Percentiles rank a stretch among this genome's conserved stretches.
Evolutionary conservation across 2,329 filamentous ascomycete species (phyloP).

Genomic region (Nothomitra cinnamomea): DNA sequence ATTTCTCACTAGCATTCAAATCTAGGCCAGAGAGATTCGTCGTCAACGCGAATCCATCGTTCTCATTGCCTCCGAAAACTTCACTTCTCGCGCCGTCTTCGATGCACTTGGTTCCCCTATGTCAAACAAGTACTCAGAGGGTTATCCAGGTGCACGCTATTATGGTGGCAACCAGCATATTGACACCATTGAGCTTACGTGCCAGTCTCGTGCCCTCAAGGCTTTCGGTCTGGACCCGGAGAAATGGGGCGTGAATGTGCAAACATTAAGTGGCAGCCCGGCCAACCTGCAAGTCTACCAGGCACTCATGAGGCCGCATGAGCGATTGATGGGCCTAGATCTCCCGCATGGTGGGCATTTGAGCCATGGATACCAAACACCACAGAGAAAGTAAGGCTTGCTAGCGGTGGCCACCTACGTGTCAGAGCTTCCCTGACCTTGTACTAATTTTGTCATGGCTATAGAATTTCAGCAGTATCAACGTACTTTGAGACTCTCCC

Average conservation of each 20-base stretch:
- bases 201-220: slow-evolving; percentile 83
- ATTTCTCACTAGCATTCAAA: slow-evolving; percentile 17
- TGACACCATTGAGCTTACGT: slow-evolving; percentile 85
- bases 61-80: slow-evolving; percentile 97
- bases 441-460: background rate
- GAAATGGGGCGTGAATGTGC: slow-evolving; percentile 98
- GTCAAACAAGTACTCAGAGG: slow-evolving; percentile 97
- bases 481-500: slow-evolving; percentile 99
- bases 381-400: slow-evolving; percentile 59
- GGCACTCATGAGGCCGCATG: slow-evolving; percentile 88
- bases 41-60: slow-evolving; percentile 97
- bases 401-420: background rate
- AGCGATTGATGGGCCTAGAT: slow-evolving; percentile 91
- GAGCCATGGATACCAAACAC: slow-evolving; percentile 94
- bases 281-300: slow-evolving; percentile 98
- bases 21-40: slow-evolving; percentile 76
- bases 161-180: slow-evolving; percentile 99
- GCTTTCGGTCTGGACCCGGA: slow-evolving; percentile 72
- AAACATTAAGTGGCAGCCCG: slow-evolving; percentile 69
- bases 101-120: slow-evolving; percentile 89
- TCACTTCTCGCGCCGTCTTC: slow-evolving; percentile 95
- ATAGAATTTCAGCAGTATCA: slow-evolving; percentile 80
- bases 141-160: slow-evolving; percentile 94
- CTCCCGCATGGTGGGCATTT: slow-evolving; percentile 88
- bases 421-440: background rate